phyloP scores from a whole-genome alignment of 2,329 filamentous ascomycete genomes.

The Alternaria solani region DNA sequence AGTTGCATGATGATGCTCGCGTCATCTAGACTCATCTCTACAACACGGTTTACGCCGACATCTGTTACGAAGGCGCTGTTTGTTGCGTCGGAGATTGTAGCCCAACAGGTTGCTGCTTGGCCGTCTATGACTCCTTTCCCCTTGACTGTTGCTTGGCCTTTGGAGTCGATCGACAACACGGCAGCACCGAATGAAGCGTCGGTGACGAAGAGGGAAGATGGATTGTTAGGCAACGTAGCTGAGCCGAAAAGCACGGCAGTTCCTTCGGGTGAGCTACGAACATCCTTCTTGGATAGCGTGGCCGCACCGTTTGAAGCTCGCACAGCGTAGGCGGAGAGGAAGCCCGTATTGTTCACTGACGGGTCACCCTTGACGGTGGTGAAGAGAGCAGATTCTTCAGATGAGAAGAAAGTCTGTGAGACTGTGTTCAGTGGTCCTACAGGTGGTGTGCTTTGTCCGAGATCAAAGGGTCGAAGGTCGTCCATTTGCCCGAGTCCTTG shows the following conservation, averaged over 20 bases:
- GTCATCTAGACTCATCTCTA: conserved; percentile 63
- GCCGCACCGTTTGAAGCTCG: neutral
- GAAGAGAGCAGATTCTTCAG: conserved; percentile 61
- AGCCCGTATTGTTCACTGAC: conserved; percentile 63
- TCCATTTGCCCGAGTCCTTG: conserved; percentile 48
- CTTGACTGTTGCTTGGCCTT: conserved; percentile 46
- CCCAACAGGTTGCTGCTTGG: conserved; percentile 68
- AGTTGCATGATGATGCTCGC: conserved; percentile 55
- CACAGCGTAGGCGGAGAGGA: conserved; percentile 63
- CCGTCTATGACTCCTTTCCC: conserved; percentile 54
- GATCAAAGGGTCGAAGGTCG: conserved; percentile 52
- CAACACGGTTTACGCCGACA: conserved; percentile 59
- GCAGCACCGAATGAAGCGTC: conserved; percentile 67
- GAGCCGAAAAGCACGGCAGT: conserved; percentile 67
- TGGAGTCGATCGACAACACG: conserved; percentile 56
- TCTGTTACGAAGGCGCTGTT: conserved; percentile 67
- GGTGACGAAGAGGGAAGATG: conserved; percentile 58
- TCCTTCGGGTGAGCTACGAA: conserved; percentile 58
- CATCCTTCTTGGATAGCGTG: conserved; percentile 29
- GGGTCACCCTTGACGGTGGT: conserved; percentile 69
- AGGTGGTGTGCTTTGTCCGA: conserved; percentile 67
- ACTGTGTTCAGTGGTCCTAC: conserved; percentile 66
- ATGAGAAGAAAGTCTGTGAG: conserved; percentile 68
- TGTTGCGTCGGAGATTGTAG: conserved; percentile 58
- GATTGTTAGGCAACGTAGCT: conserved; percentile 54